Conservation (phyloP, 2,329 filamentous ascomycete species). For the Fusarium tuaranense region DNA sequence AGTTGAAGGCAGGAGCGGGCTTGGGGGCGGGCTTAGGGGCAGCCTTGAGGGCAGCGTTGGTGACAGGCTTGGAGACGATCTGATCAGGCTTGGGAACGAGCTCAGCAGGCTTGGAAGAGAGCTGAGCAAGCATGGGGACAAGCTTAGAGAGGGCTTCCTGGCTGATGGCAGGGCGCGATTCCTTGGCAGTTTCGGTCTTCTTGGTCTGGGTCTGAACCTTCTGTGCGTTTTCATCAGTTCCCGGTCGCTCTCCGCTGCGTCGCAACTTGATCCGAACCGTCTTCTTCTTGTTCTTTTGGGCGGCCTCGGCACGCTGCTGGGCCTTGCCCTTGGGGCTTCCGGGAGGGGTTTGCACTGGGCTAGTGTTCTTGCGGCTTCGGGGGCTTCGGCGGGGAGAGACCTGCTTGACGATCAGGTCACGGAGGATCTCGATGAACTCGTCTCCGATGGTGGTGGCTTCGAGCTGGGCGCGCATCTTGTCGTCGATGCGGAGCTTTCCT, state of each 20-base stretch:
- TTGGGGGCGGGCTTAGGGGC: background rate
- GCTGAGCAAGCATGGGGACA: background rate
- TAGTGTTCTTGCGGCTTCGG: constrained; percentile 11
- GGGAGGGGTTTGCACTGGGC: background rate
- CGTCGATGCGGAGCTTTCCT: constrained; percentile 10
- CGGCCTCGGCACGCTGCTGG: constrained; percentile 16
- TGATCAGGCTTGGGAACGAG: background rate
- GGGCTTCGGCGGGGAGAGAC: constrained; percentile 11
- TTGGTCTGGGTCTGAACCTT: background rate
- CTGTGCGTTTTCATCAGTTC: background rate
- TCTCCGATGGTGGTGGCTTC: background rate
- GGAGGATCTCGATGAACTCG: constrained; percentile 30
- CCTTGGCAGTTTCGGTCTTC: background rate
- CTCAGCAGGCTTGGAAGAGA: background rate
- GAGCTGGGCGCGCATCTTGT: constrained; percentile 13
- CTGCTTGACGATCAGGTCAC: constrained; percentile 24
- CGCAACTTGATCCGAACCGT: constrained; percentile 15
- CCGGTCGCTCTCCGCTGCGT: background rate
- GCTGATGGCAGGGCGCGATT: background rate
- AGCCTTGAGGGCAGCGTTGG: background rate
- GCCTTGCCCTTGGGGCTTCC: constrained; percentile 18
- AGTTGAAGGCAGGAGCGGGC: background rate
- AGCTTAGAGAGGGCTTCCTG: background rate
- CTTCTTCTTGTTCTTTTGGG: constrained; percentile 2
- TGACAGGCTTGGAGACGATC: background rate